These are phyloP conservation scores for Leishmania tarentolae DNA, from an alignment of 208 protist genomes.

Conservation along the genomic window DNA sequence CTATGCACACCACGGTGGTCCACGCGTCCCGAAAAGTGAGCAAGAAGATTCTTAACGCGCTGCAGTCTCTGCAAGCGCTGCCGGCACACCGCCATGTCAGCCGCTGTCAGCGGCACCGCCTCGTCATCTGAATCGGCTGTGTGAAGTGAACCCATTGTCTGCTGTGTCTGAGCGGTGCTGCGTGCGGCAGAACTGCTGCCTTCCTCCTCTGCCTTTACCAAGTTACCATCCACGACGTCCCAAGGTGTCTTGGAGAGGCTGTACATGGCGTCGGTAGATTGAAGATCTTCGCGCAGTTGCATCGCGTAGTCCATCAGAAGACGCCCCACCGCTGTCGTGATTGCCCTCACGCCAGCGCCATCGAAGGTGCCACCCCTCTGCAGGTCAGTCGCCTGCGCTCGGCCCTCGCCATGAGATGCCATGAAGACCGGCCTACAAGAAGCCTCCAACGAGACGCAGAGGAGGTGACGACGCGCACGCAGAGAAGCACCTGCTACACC, in stretches of 20 bases:
- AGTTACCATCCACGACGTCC: not conserved
- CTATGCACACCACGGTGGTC: not conserved
- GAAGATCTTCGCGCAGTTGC: conserved; percentile 53
- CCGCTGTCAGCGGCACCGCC: conserved; percentile 19
- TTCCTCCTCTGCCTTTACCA: not conserved
- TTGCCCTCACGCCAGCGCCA: not conserved
- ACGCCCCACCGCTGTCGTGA: conserved; percentile 28
- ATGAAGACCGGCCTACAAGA: not conserved
- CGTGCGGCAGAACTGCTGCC: not conserved
- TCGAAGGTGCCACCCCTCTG: conserved; percentile 1
- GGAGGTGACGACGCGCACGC: not conserved
- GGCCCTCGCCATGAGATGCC: not conserved
- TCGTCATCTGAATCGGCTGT: conserved; percentile 10
- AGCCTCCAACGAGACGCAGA: not conserved
- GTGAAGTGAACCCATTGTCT: not conserved
- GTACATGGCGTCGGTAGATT: not conserved
- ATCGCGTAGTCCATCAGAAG: conserved; percentile 50
- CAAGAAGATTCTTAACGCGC: conserved; percentile 19
- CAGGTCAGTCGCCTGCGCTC: not conserved
- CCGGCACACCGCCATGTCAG: conserved; percentile 13
- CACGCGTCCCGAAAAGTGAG: not conserved
- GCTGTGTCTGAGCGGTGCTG: not conserved
- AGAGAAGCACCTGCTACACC: not conserved
- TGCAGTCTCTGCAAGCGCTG: conserved; percentile 20
- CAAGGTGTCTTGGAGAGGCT: not conserved